These are phyloP conservation scores for Thalassiosira livingstoniorum DNA, from an alignment of 352 stramenopile species.

Conservation along the genomic window DNA sequence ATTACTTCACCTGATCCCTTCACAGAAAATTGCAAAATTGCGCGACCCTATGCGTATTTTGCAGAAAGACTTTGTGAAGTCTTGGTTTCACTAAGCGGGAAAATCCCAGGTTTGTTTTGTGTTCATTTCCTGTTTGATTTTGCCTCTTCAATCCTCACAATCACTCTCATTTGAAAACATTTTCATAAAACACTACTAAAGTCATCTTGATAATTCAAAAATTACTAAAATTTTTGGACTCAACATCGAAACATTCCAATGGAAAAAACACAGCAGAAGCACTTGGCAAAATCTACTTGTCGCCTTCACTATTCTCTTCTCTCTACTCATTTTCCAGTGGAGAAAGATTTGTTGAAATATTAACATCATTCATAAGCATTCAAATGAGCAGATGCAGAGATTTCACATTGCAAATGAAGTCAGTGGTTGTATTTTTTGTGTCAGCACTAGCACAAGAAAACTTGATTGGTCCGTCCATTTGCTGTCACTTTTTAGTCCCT, in stretches of 20 bases:
- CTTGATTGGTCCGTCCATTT: conserved; percentile 39
- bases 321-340: conserved; percentile 24
- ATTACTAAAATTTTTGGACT: conserved; percentile 15
- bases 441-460: conserved; percentile 34
- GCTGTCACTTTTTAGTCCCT: conserved; percentile 38
- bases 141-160: not conserved
- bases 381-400: conserved; percentile 14
- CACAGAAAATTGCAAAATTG: conserved; percentile 21
- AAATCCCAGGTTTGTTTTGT: conserved; percentile 18
- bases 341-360: conserved; percentile 17
- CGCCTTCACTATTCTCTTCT: conserved; percentile 15
- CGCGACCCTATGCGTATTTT: conserved; percentile 17
- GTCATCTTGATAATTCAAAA: conserved; percentile 15
- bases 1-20: conserved; percentile 21
- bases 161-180: too few relatives aligned
- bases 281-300: conserved; percentile 34
- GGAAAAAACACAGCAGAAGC: conserved; percentile 18
- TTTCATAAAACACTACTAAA: too few relatives aligned
- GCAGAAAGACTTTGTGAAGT: conserved; percentile 32
- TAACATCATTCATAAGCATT: conserved; percentile 33
- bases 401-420: conserved; percentile 4
- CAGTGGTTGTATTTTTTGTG: conserved; percentile 30
- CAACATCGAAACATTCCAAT: not conserved
- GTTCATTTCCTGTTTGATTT: not conserved
- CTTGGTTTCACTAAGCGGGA: conserved; percentile 30